A percentile compares a stretch with the other conserved stretches of the same genome.
Conservation (phyloP, 116 monocot species). For the Papilionanthe hybrid region DNA sequence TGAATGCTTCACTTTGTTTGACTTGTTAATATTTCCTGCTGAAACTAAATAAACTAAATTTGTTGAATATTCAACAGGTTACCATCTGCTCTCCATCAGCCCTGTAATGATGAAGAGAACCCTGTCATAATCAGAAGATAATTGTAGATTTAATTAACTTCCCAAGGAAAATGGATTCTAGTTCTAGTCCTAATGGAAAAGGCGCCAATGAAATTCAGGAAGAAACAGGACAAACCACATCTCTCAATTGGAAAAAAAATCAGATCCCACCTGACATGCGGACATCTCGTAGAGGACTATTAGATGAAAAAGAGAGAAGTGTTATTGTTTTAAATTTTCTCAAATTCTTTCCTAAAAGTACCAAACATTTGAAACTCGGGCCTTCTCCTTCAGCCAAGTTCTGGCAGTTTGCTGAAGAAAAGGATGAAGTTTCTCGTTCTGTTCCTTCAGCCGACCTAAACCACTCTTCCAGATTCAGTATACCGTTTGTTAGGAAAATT, state of each 20-base stretch:
- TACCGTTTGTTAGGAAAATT: constrained; percentile 31
- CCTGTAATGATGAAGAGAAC: neutral
- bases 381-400: constrained; percentile 38
- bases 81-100: neutral
- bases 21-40: neutral
- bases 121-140: neutral
- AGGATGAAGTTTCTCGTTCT: constrained; percentile 38
- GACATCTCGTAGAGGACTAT: constrained; percentile 21
- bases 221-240: neutral
- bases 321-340: constrained; percentile 17
- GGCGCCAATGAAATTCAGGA: constrained; percentile 21
- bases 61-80: neutral
- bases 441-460: constrained; percentile 28
- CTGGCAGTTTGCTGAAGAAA: constrained; percentile 23
- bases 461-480: constrained; percentile 8
- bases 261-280: constrained; percentile 12
- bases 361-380: constrained; percentile 18
- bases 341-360: constrained; percentile 5
- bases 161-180: constrained; percentile 19
- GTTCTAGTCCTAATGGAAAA: constrained; percentile 21
- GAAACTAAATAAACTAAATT: neutral
- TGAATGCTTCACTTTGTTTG: neutral
- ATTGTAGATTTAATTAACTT: neutral
- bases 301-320: constrained; percentile 14
- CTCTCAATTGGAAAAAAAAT: constrained; percentile 7